Base-by-base conservation (phyloP, 257 asterid genomes). In the Penstemon barbatus region DNA sequence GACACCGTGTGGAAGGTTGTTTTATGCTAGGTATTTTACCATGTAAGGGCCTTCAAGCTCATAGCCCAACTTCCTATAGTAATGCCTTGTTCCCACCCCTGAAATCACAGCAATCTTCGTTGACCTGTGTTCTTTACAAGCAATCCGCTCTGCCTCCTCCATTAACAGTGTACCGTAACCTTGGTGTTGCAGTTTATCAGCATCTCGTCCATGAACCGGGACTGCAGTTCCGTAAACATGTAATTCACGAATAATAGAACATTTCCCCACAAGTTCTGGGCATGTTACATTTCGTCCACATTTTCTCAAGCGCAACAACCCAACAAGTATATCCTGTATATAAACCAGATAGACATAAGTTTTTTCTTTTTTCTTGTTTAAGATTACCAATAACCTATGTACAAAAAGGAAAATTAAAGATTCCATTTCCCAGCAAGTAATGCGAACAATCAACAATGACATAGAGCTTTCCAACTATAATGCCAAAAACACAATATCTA, bases 41-140 rank as follows among this genome's bases (percentile, higher is more conserved):
- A 91, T 94, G 88, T 89, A 94, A 52, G 97, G 97, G 63, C 99
- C 99, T 85, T 94, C 99, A 57, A 94, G 96, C 80, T 89, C 97
- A 61, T 91, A 94, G 3, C 99, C 97, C 81, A 94, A 76, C 78
- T 91, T 94, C 75, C 99, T 80, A 71, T 94, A 94, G 85, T 91
- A 91, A 81, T 94, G 97, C 49, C 97, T 83, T 33, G 99, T 94
- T 48, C 99, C 99, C 38, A 94, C 99, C 8, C 99, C 97, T 6
- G 97, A 94, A 58, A 94, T 94, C 6, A 94, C 97, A 8, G 90
- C 97, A 3, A 91, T 74, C 89, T 91, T 94, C n/a, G 72, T 79
- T 2, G 99, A 94, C 72, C 92, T 84, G 77, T 94, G 97, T 80
- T 91, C 97, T 75, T 77, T 81, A 8, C 53, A 41, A 55, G 99